Evolutionary conservation across 2,329 filamentous ascomycete species (phyloP).

Genomic region (Alternaria incomplexa): DNA sequence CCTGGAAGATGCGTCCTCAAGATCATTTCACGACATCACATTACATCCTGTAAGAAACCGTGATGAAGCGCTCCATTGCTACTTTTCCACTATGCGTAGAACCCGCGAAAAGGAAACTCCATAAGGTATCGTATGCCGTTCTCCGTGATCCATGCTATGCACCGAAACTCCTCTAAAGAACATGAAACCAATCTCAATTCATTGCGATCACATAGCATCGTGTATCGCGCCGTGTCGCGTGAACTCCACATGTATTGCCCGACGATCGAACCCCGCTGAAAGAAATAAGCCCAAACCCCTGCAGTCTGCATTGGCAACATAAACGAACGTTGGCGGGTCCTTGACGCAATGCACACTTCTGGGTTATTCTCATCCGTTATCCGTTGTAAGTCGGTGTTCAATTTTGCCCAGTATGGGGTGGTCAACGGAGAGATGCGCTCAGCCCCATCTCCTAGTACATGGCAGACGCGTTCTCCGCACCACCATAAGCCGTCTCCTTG

Average conservation of each 20-base stretch:
- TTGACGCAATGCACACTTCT: background rate
- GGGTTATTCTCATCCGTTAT: background rate
- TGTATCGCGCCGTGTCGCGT: background rate
- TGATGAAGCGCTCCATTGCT: background rate
- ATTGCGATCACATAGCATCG: background rate
- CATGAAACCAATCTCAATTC: background rate
- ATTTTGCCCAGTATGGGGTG: rapidly evolving
- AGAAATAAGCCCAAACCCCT: background rate
- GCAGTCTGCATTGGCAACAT: background rate
- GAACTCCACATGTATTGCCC: background rate
- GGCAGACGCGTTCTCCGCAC: constrained; percentile 2
- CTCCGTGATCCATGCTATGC: background rate
- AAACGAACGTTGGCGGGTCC: background rate
- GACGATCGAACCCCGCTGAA: background rate
- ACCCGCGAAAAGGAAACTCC: background rate
- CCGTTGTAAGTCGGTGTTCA: background rate
- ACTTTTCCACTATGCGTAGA: background rate
- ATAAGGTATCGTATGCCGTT: constrained; percentile 9
- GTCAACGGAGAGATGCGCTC: background rate
- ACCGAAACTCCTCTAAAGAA: background rate
- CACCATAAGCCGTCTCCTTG: constrained; percentile 52
- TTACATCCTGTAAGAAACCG: background rate
- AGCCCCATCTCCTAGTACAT: background rate
- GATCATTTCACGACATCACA: background rate
- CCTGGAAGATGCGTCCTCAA: rapidly evolving